Conservation (phyloP, 108 stramenopile genomes). For the Conticribra guillardii region DNA sequence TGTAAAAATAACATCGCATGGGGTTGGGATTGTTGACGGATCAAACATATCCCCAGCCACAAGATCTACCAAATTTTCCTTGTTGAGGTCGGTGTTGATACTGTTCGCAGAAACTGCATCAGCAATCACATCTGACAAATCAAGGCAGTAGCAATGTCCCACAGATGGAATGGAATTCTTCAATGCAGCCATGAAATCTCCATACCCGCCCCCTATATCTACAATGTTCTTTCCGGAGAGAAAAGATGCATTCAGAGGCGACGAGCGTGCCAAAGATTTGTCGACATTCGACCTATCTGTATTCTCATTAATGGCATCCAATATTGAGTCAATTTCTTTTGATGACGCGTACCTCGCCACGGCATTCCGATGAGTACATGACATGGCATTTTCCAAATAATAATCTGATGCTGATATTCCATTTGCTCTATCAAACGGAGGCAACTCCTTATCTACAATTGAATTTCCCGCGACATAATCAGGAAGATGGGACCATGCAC, state of each 20-base stretch:
- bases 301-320: constrained; percentile 15
- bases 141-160: constrained; percentile 41
- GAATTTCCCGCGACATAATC: constrained; percentile 29
- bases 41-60: constrained; percentile 50
- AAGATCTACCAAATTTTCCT: constrained; percentile 2
- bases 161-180: constrained; percentile 21
- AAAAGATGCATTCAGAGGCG: constrained; percentile 21
- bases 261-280: not conserved
- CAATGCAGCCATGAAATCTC: constrained; percentile 35
- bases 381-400: constrained; percentile 30
- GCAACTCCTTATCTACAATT: not conserved
- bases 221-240: constrained; percentile 39
- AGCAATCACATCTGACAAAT: constrained; percentile 43
- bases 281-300: not conserved
- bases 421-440: constrained; percentile 48
- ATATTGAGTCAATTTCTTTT: constrained; percentile 38
- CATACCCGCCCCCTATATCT: constrained; percentile 49
- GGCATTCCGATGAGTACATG: constrained; percentile 38
- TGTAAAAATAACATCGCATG: constrained; percentile 45
- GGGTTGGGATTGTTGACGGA: constrained; percentile 36
- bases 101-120: constrained; percentile 22
- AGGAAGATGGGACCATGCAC: constrained; percentile 49
- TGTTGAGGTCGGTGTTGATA: constrained; percentile 4
- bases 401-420: constrained; percentile 43
- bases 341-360: constrained; percentile 48